Percentiles rank a stretch among this genome's conserved stretches.
Conservation (phyloP, 768 basidiomycete genomes). For the Podaxis sp. region DNA sequence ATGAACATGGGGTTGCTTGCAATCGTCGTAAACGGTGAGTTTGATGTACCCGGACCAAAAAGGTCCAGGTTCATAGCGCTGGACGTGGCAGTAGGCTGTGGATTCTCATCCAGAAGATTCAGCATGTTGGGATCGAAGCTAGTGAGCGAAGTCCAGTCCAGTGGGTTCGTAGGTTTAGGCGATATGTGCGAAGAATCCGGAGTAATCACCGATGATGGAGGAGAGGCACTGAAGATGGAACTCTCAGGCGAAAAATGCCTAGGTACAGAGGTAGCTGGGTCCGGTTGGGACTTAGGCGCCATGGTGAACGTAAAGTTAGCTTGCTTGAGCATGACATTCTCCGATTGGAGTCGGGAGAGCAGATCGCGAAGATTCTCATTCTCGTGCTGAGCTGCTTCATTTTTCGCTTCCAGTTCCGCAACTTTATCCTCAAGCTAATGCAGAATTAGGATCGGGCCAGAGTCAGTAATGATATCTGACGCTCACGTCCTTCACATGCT, state of each 20-base stretch:
- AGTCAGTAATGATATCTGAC: constrained; percentile 10
- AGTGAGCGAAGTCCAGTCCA: constrained; percentile 68
- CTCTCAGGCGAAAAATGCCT: constrained; percentile 19
- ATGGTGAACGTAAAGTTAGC: constrained; percentile 82
- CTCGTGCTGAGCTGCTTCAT: constrained; percentile 68
- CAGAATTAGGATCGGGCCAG: constrained; percentile 11
- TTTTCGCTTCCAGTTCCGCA: constrained; percentile 81
- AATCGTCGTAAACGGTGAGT: constrained; percentile 70
- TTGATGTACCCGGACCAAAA: constrained; percentile 48
- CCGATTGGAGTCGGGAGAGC: constrained; percentile 78
- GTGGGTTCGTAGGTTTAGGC: constrained; percentile 40
- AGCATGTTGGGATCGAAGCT: constrained; percentile 72
- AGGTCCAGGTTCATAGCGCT: constrained; percentile 63
- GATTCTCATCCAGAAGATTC: constrained; percentile 59
- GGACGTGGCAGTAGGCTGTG: constrained; percentile 53
- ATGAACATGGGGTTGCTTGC: constrained; percentile 84
- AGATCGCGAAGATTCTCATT: constrained; percentile 91
- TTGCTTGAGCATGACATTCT: constrained; percentile 83
- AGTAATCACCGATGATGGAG: constrained; percentile 30
- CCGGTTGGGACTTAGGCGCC: constrained; percentile 32
- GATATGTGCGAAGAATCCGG: constrained; percentile 32
- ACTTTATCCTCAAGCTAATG: constrained; percentile 88
- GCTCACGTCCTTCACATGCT: constrained; percentile 94
- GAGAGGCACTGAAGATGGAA: constrained; percentile 23
- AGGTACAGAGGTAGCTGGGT: constrained; percentile 14